Base-by-base conservation (phyloP, 139 green algal species). In the Limnomonas spitsbergensis region DNA sequence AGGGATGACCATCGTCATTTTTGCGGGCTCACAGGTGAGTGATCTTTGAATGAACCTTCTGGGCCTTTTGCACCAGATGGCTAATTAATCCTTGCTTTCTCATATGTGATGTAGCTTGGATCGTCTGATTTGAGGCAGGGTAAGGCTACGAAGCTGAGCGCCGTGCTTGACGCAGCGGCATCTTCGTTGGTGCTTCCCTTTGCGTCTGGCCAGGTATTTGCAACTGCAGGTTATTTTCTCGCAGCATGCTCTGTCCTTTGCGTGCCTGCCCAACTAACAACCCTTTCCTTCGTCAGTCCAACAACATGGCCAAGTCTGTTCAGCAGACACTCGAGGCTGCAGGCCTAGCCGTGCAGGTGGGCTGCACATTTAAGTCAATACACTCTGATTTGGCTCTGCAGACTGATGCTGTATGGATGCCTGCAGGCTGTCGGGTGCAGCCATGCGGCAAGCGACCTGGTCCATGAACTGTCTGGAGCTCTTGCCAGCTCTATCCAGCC, bases 121-220 rank as follows among this genome's bases (percentile, higher is more conserved):
- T 54, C 40, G 20, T 35, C 72, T 24, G 79, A 72, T 35, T 68
- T 83, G 79, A 70, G 79, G 24, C 37, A 39, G 31, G n/a, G 73
- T 6, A 38, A 53, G 1, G 42, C 76, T 1, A 3, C 24, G 2
- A 52, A n/a, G n/a, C 79, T 83, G 6, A 32, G 40, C 42, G 2
- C 26, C 1, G 2, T 83, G 1, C 14, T 83, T 1, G 34, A 4
- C 40, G 35, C 32, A n/a, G 79, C 79, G 1, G 61, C 38, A 31
- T 80, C 79, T 0, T 76, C 79, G 0, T 39, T 80, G 56, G 79
- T 72, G 3, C 4, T 83, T 27, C 79, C 79, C n/a, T 83, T 79
- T 27, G 14, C 79, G 0, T 36, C 40, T 14, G 77, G 70, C 70
- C 27, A 82, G 78, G 78, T 82, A 35, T 20, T 71, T 71, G 26